Evolutionary conservation across 179 eudicot genomes (phyloP).

Genomic region (Heliamphora pulchella): DNA sequence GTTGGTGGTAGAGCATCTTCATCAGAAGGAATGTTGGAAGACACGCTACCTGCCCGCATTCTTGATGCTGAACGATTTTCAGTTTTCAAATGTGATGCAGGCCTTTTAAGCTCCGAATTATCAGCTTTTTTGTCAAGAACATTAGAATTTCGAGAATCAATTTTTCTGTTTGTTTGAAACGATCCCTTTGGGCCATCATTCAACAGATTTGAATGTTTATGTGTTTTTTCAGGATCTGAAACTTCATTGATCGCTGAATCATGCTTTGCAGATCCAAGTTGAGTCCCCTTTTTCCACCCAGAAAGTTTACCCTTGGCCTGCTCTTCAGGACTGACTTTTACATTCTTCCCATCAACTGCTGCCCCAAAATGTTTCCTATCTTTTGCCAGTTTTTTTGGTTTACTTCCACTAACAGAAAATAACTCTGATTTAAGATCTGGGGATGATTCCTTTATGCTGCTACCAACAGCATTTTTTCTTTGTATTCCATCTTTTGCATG

Average conservation of each 20-base stretch:
- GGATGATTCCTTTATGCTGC: slow-evolving; percentile 28
- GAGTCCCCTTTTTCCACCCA: slow-evolving; percentile 25
- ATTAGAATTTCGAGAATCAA: slow-evolving; percentile 20
- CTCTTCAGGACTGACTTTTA: slow-evolving; percentile 24
- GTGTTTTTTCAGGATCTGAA: slow-evolving; percentile 33
- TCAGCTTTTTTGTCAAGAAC: slow-evolving; percentile 17
- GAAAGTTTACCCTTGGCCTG: slow-evolving; percentile 28
- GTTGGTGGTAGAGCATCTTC: slow-evolving; percentile 42
- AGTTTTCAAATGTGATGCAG: slow-evolving; percentile 18
- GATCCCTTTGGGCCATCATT: slow-evolving; percentile 35
- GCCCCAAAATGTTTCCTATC: slow-evolving; percentile 27
- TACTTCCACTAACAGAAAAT: slow-evolving; percentile 22
- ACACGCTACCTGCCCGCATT: slow-evolving; percentile 15
- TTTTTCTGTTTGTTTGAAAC: slow-evolving; percentile 28
- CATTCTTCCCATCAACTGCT: slow-evolving; percentile 23
- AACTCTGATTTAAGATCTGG: slow-evolving; percentile 30
- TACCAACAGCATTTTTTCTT: slow-evolving; percentile 30
- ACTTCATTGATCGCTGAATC: slow-evolving; percentile 23
- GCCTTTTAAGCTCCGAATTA: slow-evolving; percentile 18
- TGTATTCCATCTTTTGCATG: slow-evolving; percentile 16
- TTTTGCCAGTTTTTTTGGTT: slow-evolving; percentile 28
- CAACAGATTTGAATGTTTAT: slow-evolving; percentile 32
- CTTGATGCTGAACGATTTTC: slow-evolving; percentile 21
- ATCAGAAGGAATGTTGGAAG: slow-evolving; percentile 28
- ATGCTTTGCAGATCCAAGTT: slow-evolving; percentile 28